These are phyloP conservation scores for Colletotrichum sojae DNA, from an alignment of 2,329 filamentous ascomycete genomes.

Conservation along the genomic window DNA sequence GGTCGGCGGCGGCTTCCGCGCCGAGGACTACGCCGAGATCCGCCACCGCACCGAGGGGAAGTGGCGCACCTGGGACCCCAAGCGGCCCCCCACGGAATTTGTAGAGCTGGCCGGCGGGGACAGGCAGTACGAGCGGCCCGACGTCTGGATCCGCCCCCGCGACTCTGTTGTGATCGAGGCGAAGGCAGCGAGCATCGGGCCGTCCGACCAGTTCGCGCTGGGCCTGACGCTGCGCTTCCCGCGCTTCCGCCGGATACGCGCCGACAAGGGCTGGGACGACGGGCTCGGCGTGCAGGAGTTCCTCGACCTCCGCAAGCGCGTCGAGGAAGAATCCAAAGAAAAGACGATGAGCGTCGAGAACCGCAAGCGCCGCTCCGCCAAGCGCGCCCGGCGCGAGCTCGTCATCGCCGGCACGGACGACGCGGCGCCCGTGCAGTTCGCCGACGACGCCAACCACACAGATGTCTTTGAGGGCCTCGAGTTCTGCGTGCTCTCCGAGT, in stretches of 20 bases:
- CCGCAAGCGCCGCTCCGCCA: constrained; percentile 67
- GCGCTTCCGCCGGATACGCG: constrained; percentile 84
- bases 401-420: constrained; percentile 80
- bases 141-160: constrained; percentile 92
- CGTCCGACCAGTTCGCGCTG: constrained; percentile 83
- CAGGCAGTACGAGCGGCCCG: constrained; percentile 81
- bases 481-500: constrained; percentile 89
- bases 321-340: constrained; percentile 79
- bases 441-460: constrained; percentile 63
- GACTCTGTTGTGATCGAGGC: constrained; percentile 91
- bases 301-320: constrained; percentile 75
- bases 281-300: constrained; percentile 87
- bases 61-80: constrained; percentile 88
- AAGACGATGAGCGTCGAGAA: constrained; percentile 86
- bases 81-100: constrained; percentile 81
- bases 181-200: constrained; percentile 85
- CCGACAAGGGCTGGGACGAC: constrained; percentile 88
- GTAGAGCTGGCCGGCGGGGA: constrained; percentile 87
- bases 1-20: constrained; percentile 93
- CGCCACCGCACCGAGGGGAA: constrained; percentile 89
- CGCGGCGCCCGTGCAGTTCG: constrained; percentile 58
- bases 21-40: constrained; percentile 87
- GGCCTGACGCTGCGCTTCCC: constrained; percentile 90
- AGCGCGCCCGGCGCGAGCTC: constrained; percentile 78
- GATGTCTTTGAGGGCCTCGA: constrained; percentile 81